These are phyloP conservation scores for Rhodotorula diobovata DNA, from an alignment of 768 basidiomycete genomes.

Conservation along the genomic window DNA sequence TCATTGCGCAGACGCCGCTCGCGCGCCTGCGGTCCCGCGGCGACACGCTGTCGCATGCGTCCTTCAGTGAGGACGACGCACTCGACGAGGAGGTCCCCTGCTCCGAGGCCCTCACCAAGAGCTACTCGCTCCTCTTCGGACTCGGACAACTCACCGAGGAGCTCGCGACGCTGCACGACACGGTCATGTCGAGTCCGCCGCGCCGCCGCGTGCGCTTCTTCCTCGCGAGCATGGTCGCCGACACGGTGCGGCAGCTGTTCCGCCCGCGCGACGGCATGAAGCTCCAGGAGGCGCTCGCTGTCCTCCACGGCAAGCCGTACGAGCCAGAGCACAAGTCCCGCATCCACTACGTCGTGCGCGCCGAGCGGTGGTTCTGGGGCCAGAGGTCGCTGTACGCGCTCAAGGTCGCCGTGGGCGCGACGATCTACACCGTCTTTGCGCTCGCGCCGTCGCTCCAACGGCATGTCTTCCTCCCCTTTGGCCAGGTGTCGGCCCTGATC, in stretches of 20 bases:
- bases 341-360: not conserved
- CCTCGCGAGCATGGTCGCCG: slow-evolving; percentile 14
- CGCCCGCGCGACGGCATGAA: slow-evolving; percentile 14
- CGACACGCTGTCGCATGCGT: not conserved
- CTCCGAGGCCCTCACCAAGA: slow-evolving; percentile 32
- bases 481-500: slow-evolving; percentile 25
- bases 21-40: slow-evolving; percentile 17
- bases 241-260: not conserved
- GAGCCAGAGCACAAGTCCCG: not conserved
- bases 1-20: slow-evolving; percentile 18
- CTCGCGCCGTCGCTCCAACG: slow-evolving; percentile 21
- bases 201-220: slow-evolving; percentile 9
- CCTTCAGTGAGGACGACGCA: not conserved
- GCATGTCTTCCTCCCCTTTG: slow-evolving; percentile 30
- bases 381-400: slow-evolving; percentile 18
- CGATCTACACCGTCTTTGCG: slow-evolving; percentile 33
- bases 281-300: slow-evolving; percentile 29
- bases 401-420: slow-evolving; percentile 32
- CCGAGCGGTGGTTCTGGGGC: slow-evolving; percentile 27
- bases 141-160: slow-evolving; percentile 38
- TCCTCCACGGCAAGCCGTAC: slow-evolving; percentile 20
- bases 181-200: not conserved
- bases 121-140: slow-evolving; percentile 37
- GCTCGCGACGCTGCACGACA: slow-evolving; percentile 22
- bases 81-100: slow-evolving; percentile 8